Base-by-base conservation (phyloP, 2,329 filamentous ascomycete genomes). In the Fusarium miscanthi region DNA sequence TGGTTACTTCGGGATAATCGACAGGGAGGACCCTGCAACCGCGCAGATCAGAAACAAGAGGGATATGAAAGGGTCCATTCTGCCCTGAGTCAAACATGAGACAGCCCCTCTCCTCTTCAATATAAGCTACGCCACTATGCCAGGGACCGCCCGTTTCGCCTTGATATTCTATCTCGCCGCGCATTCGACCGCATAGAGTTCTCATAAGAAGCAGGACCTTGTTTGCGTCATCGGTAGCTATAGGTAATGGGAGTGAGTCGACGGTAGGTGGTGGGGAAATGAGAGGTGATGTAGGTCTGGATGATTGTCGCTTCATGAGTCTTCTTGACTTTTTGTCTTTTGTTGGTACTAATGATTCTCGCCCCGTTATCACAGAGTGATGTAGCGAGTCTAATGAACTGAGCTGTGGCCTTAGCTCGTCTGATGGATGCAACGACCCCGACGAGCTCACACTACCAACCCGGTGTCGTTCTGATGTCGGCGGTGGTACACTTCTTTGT, bases 151-250 rank as follows among this genome's bases (percentile, higher is more conserved):
- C 84, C 19, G 86, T 84, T 41, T 90, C 89, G 46, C 86, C 85
- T 75, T 92, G 89, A 78, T 93, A 95, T 71, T 93, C 91, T 35
- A 94, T 86, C 73, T 92, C 90, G 62, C 93, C 93, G 76, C 90
- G 91, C 93, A 95, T 96, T 73, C 91, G 88, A 33, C 94, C 93
- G 77, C 91, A 92, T 11, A 94, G 84, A 30, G 88, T 91, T 80
- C 91, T 93, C 93, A 96, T 95, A 66, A 96, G 82, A 75, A 90
- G 86, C 59, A 94, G 83, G 31, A 95, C 87, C 77, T 90, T 92
- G 74, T 91, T 91, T 42, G 92, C 90, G 80, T 94, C 91, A 25
- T 88, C 87, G 8, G 90, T 91, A 40, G 88, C 87, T 53, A 92
- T 84, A 6, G 90, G 89, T 30, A 87, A 80, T 5, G 87, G 86